phyloP scores from a whole-genome alignment of 495 filamentous ascomycete genomes.

The Sordaria brevicollis region DNA sequence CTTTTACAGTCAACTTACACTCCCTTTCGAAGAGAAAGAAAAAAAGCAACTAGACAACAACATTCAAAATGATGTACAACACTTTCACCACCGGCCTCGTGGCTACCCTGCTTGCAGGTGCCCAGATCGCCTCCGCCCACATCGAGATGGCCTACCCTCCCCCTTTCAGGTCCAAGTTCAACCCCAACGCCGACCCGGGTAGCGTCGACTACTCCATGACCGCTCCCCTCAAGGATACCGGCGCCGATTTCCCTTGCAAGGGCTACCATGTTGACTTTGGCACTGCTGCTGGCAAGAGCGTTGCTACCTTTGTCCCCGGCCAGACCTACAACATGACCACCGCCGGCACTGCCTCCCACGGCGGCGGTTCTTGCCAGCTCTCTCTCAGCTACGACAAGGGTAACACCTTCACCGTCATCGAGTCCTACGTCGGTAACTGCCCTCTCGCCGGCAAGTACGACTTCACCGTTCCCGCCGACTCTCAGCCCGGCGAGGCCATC shows the following conservation, averaged over 20 bases:
- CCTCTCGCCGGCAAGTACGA: constrained; percentile 40
- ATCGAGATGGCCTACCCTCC: constrained; percentile 49
- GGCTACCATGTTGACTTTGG: constrained; percentile 48
- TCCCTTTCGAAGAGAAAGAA: neutral
- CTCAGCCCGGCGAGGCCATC: constrained; percentile 47
- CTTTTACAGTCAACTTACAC: neutral
- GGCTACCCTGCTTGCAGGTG: constrained; percentile 18
- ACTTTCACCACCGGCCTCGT: constrained; percentile 16
- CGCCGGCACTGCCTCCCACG: constrained; percentile 46
- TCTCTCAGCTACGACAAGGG: constrained; percentile 54
- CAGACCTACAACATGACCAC: constrained; percentile 47
- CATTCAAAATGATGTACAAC: constrained; percentile 27
- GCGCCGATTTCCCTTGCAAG: constrained; percentile 56
- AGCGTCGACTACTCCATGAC: constrained; percentile 49
- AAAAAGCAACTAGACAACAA: neutral
- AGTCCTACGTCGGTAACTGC: constrained; percentile 54
- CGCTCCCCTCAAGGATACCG: constrained; percentile 36
- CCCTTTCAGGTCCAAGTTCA: constrained; percentile 43
- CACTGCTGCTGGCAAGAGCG: constrained; percentile 32
- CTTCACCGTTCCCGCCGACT: constrained; percentile 55
- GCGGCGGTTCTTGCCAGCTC: constrained; percentile 57
- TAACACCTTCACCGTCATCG: constrained; percentile 51
- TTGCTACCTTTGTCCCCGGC: constrained; percentile 46
- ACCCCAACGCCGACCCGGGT: constrained; percentile 30
- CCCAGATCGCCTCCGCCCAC: constrained; percentile 41